Evolutionary conservation across 129 eudicot species (phyloP).

Genomic region (Deinandra increscens): DNA sequence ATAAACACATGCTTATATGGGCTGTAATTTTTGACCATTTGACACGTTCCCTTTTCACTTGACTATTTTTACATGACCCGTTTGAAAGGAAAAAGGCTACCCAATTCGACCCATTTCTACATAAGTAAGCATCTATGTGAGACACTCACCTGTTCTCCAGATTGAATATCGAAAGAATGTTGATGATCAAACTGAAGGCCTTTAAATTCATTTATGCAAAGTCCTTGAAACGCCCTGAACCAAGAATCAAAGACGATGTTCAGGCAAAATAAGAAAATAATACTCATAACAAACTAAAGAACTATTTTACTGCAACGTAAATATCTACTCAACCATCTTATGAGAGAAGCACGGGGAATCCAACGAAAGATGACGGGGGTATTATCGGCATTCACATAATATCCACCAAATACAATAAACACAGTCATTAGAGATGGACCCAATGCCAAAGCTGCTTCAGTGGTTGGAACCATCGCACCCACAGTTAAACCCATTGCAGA

Average conservation of each 20-base stretch:
- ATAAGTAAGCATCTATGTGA: constrained; percentile 10
- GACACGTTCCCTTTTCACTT: background rate
- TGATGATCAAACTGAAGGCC: constrained; percentile 88
- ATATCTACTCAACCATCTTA: constrained; percentile 65
- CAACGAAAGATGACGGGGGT: constrained; percentile 95
- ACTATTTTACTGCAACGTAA: background rate
- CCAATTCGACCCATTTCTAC: background rate
- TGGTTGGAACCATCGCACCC: constrained; percentile 95
- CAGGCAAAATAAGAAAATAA: background rate
- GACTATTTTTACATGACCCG: background rate
- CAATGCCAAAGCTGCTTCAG: constrained; percentile 96
- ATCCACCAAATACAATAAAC: constrained; percentile 95
- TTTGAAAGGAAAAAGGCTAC: background rate
- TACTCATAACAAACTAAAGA: constrained; percentile 1
- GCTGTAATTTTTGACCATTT: background rate
- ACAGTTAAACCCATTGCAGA: constrained; percentile 99
- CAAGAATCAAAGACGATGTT: background rate
- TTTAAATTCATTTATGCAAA: constrained; percentile 89
- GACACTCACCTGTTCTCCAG: constrained; percentile 86
- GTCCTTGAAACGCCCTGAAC: constrained; percentile 97
- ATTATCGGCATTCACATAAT: constrained; percentile 88
- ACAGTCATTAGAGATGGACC: constrained; percentile 99
- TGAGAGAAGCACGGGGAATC: constrained; percentile 95
- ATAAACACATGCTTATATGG: background rate
- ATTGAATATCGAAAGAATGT: constrained; percentile 74